Evolutionary conservation across 805 yeast species (phyloP), one percentile per base, ranked within the genome.

Genomic region (Candida ovalis): DNA sequence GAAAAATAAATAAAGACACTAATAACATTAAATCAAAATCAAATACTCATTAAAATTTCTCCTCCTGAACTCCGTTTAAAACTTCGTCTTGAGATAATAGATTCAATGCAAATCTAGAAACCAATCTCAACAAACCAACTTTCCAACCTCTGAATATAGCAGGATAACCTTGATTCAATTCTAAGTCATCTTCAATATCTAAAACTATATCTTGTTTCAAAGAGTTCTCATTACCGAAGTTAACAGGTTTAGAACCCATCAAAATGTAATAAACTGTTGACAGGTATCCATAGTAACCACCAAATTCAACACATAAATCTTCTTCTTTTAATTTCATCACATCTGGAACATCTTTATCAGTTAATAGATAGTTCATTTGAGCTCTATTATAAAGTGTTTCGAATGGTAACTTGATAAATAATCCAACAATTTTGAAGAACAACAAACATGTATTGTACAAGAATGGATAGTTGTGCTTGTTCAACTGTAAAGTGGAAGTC

Each of bases 71-170:
- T 24, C 62, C 58, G 47, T 65, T 72, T 33, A 69, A 70, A 39
- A 73, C 78, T 19, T 80, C 78, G 49, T 70, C 73, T 54, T 73
- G 71, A 46, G 78, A 76, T 54, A 85, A 60, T 45, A 86, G 68
- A 45, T 78, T 75, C 55, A 86, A 75, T 1, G 96, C 91, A 86
- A 95, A 92, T 44, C 84, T 83, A 10, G 96, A 94, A 43, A 87
- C 65, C 3, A 88, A 78, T 51, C 92, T 88, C 49, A 89, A 65
- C 10, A 87, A 73, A 25, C 96, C 95, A 38, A 89, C 82, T 63
- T 88, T 79, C 98, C 98, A 92, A 33, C 98, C 99, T 56, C 92
- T 78, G 75, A 88, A 91, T 23, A 84, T 64, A 1, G 74, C 77
- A 38, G 76, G 76, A 54, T 74, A 53, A 1, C 82, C 77, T 42